Evolutionary conservation across 768 basidiomycete species (phyloP), one percentile per base, ranked within the genome.

Genomic region (Lactarius deliciosus): DNA sequence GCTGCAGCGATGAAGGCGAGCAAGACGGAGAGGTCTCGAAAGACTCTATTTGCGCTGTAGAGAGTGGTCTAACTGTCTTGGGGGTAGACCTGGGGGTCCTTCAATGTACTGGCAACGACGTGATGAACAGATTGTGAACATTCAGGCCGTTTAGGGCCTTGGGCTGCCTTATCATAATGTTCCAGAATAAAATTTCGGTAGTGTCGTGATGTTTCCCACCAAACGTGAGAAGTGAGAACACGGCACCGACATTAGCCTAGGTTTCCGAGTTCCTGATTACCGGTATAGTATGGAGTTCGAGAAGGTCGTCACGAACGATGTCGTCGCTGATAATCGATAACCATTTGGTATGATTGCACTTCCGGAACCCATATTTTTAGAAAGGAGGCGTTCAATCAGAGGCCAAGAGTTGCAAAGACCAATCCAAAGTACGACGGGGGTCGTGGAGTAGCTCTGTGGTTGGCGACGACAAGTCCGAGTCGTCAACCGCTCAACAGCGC

Each of bases 1-100:
- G 68, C 64, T 11, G 64, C 58, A 20, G 57, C 32, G 28, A 64
- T 60, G 25, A 72, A 20, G 32, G 71, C 60, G 30, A 70, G 62
- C 22, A 69, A 50, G 36, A 69, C 57, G n/a, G 68, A 60, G 41
- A 75, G 63, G 61, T 38, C 57, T 75, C 73, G 72, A 71, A 69
- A 28, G 57, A 63, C 75, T 74, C 74, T 41, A n/a, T 61, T 11
- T 18, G 30, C 25, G 18, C 25, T 20, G 34, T 61, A 11, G 41
- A 28, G 20, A 13, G 28, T 10, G 20, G 28, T 57, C 5, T 25
- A 32, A 50, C 11, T 22, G 56, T 22, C 60, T 65, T 47, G 43
- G 15, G 1, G 1, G 55, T 40, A 7, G 64, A 43, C 15, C 60
- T 47, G 22, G 45, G 20, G 18, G 65, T 57, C 55, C 36, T 57